Conservation (phyloP, 2,329 filamentous ascomycete genomes). For the Malbranchea cinnamomea region DNA sequence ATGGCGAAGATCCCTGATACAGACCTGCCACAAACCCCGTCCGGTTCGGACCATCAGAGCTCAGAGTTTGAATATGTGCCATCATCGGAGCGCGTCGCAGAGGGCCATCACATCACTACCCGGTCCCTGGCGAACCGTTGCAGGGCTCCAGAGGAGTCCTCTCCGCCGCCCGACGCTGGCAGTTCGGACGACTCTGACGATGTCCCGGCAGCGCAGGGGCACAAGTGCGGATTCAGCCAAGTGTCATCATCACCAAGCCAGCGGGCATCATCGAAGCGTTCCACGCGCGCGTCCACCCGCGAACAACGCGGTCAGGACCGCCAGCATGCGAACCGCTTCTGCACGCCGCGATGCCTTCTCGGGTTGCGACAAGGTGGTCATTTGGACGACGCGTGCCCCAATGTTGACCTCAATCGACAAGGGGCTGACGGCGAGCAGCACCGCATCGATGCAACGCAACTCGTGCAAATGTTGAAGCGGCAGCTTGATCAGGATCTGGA, state of each 20-base stretch:
- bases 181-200: conserved; percentile 11
- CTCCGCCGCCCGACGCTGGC: conserved; percentile 1
- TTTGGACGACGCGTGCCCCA: conserved; percentile 15
- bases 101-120: conserved; percentile 9
- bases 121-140: conserved; percentile 8
- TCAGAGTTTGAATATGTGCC: conserved; percentile 11
- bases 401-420: conserved; percentile 12
- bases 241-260: conserved; percentile 12
- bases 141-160: conserved; percentile 8
- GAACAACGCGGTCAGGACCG: conserved; percentile 7
- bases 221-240: conserved; percentile 14
- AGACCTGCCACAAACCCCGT: conserved; percentile 11
- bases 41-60: conserved; percentile 10
- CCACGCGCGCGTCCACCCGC: conserved; percentile 3
- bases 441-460: conserved; percentile 8
- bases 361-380: conserved; percentile 12
- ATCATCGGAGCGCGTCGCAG: conserved; percentile 9
- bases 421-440: conserved; percentile 9
- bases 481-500: conserved; percentile 17
- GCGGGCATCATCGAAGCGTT: conserved; percentile 7
- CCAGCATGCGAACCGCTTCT: conserved; percentile 13
- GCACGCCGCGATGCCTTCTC: conserved; percentile 16
- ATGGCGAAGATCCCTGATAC: conserved; percentile 11
- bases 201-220: conserved; percentile 7
- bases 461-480: conserved; percentile 13